Evolutionary conservation across 1,284 basidiomycete genomes (phyloP), one percentile per base, ranked within the genome.

Genomic region (Volvariella volvacea): DNA sequence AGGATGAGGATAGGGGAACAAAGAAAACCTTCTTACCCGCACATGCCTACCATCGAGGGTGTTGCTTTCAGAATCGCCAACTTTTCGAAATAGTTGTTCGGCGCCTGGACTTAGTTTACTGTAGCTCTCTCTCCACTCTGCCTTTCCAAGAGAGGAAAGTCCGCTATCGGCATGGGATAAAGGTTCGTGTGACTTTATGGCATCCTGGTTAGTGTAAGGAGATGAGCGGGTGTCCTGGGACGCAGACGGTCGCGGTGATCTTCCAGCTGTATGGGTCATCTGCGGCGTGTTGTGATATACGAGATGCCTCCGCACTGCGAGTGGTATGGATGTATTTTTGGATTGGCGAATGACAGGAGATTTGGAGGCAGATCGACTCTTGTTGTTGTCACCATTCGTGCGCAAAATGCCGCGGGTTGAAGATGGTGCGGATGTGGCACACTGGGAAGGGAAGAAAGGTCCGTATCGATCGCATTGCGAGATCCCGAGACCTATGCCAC

Each of bases 31-130:
- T 6, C 25, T 28, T 12, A 28, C 25, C 25, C 25, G 25, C 25
- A 6, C 12, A 6, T 12, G 6, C 12, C 6, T 28, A 6, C 12
- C 25, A 12, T 12, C 12, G 6, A 6, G 25, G 25, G 6, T 28
- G 25, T 6, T 12, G 34, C 45, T 50, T 19, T 48, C 40, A 16
- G 48, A 40, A 20, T 30, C 52, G 36, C 63, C 63, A 31, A 77
- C 49, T 22, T 65, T 65, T 46, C 65, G 66, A 48, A 83, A 73
- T 14, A 82, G 57, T 25, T 67, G 74, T 48, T 77, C 72, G 0
- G 78, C 78, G 7, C 69, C 73, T 22, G 62, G 55, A 50, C 74
- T 79, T 39, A 77, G 52, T 33, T 66, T 67, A 4, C 68, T 64
- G 9, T 57, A 56, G 17, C 56, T 58, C 3, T 66, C 60, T 42